Base-by-base conservation (phyloP, 805 yeast species). In the Lachancea dasiensis region DNA sequence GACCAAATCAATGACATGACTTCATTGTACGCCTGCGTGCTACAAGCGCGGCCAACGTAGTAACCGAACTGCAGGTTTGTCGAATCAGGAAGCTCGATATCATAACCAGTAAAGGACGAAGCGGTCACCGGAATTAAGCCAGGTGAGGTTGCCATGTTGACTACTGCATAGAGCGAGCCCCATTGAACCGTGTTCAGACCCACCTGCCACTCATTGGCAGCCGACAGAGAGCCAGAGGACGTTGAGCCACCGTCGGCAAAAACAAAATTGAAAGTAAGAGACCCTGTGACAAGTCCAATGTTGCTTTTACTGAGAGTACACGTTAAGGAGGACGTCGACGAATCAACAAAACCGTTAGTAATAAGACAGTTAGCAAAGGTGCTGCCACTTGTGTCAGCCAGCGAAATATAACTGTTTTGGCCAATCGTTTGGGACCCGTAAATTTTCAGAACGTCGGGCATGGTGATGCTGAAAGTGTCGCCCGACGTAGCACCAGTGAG, bases 151-250 rank as follows among this genome's bases (percentile, higher is more conserved):
- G 14, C 31, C 3, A 45, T 36, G 9, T 39, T 33, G 6, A 35
- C 46, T 8, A 46, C 39, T 11, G 46, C 46, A 8, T 39, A 18
- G 29, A 45, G 27, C 9, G 17, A 22, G 23, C 39, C 41, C 48
- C 48, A 45, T 7, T 38, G 14, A 11, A 45, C 35, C 11, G 48
- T 45, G 40, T 45, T 41, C 3, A 38, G 20, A 6, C 48, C 48
- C 8, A 41, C 15, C 7, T 24, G 27, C 24, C 35, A 33, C 14
- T 20, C 33, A 7, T 34, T 29, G 15, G 48, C 48, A 7, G 48
- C 48, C 5, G 40, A 41, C 6, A 31, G 32, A 5, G 33, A 23
- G 11, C 32, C 42, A n/a, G 42, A 9, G 6, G 24, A 19, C 5
- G 13, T 2, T n/a, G 31, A n/a, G 10, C 27, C 31, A 5, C 38